These are phyloP conservation scores for Silene vulgaris DNA, from an alignment of 179 eudicot genomes.

Conservation along the genomic window DNA sequence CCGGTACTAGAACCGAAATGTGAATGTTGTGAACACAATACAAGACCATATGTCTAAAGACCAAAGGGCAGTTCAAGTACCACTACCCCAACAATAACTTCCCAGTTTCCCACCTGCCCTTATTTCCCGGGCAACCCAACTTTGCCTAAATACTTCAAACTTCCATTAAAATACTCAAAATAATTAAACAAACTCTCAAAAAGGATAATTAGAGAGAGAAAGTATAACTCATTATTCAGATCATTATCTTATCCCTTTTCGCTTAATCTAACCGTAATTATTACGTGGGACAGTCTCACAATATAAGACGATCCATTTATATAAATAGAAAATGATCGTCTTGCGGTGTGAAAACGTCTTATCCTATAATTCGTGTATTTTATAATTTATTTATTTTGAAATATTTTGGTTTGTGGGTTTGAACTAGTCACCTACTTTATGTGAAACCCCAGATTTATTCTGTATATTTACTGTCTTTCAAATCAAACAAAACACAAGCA, in stretches of 20 bases:
- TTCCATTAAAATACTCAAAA: constrained; percentile 30
- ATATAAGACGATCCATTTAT: too few species aligned
- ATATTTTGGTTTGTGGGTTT: constrained; percentile 30
- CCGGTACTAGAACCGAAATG: neutral
- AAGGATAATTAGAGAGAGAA: constrained; percentile 1
- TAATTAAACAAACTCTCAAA: constrained; percentile 26
- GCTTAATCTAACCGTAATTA: too few species aligned
- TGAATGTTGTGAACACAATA: constrained; percentile 29
- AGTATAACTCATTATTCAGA: constrained; percentile 27
- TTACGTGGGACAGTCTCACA: too few species aligned
- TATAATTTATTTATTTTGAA: neutral
- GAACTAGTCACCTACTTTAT: constrained; percentile 35
- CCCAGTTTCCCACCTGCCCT: constrained; percentile 34
- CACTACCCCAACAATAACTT: neutral
- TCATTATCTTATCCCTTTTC: constrained; percentile 27
- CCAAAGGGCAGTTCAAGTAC: constrained; percentile 27
- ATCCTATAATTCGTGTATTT: too few species aligned
- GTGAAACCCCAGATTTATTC: constrained; percentile 19
- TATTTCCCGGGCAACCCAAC: constrained; percentile 36
- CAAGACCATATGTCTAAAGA: constrained; percentile 20
- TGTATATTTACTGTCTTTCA: constrained; percentile 27
- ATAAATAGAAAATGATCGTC: too few species aligned
- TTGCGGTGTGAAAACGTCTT: too few species aligned
- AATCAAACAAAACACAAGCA: neutral
- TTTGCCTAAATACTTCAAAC: constrained; percentile 34